Evolutionary conservation across 1,139 yeast species (phyloP), one percentile per base, ranked within the genome.

Genomic region (Pneumocystis carinii): DNA sequence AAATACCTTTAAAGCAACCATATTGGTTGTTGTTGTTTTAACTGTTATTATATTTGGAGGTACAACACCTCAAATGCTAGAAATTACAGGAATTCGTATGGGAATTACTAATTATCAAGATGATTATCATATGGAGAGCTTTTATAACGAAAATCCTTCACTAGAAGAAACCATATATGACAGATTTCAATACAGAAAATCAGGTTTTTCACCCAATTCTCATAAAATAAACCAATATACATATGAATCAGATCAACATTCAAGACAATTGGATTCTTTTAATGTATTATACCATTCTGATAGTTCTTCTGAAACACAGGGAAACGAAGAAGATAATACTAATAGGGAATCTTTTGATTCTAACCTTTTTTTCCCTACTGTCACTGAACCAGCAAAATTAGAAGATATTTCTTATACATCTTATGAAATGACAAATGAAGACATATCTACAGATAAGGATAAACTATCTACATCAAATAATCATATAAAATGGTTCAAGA

Each of bases 21-120:
- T 94, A 1, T 77, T 94, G 63, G 97, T 94, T 15, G 97, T 92
- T 36, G 99, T 94, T 19, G 98, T 94, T 39, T 78, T 94, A 59
- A 92, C 99, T 0, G 98, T 94, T 39, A 90, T 94, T 66, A 81
- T 94, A 53, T 94, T 94, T 74, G 99, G 99, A 63, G 98, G 99
- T 61, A 94, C 98, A 1, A 92, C 97, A 0, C 97, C 98, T 0
- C 87, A 96, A 60, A 94, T 94, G 98, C 81, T 94, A 67, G 98
- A 94, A 72, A 88, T 92, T 66, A 78, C 92, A 69, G 95, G 95
- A 61, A 94, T 94, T 68, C 86, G 87, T 68, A 87, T 95, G 1
- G 98, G 98, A 0, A 89, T 92, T 66, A 80, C 87, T 38, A 92
- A 86, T 70, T 66, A 67, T n/a, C 96, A 88, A 63, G 78, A 78